Conservation (phyloP, 768 basidiomycete species). For the Rossbeevera mucosa region DNA sequence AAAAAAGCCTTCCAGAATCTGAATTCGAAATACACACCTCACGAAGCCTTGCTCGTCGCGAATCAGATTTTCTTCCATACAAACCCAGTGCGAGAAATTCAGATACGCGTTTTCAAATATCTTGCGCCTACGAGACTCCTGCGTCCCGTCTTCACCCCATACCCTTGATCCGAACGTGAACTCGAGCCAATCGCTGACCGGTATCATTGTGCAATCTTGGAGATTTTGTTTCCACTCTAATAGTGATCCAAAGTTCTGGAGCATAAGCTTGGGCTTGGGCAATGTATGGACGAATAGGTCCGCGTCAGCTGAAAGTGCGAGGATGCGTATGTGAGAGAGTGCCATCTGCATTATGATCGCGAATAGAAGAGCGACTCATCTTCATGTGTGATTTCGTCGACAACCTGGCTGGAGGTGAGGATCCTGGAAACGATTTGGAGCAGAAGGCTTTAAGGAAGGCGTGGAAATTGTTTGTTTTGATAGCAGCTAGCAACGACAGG, state of each 20-base stretch:
- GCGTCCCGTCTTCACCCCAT: neutral
- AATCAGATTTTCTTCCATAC: conserved; percentile 8
- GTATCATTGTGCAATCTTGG: conserved; percentile 3
- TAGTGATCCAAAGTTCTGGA: neutral
- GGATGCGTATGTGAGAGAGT: too few relatives aligned
- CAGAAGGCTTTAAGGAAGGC: too few relatives aligned
- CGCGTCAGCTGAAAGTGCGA: too few relatives aligned
- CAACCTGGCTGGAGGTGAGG: too few relatives aligned
- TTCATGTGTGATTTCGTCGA: too few relatives aligned
- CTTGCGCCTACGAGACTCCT: neutral
- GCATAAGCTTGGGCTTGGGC: neutral
- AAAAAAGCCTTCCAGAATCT: neutral
- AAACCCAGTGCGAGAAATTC: conserved; percentile 15
- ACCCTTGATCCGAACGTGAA: conserved; percentile 3
- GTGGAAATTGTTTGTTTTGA: too few relatives aligned
- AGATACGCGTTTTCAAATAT: conserved; percentile 8
- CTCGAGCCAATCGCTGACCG: neutral
- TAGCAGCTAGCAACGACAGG: too few relatives aligned
- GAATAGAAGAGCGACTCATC: too few relatives aligned
- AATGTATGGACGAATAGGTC: neutral
- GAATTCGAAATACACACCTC: neutral
- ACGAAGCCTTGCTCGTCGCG: neutral
- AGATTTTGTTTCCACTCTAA: neutral
- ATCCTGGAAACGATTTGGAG: too few relatives aligned
- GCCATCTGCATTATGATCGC: too few relatives aligned